These are phyloP conservation scores for Claviceps paspali DNA, from an alignment of 2,329 filamentous ascomycete species.

Conservation along the genomic window DNA sequence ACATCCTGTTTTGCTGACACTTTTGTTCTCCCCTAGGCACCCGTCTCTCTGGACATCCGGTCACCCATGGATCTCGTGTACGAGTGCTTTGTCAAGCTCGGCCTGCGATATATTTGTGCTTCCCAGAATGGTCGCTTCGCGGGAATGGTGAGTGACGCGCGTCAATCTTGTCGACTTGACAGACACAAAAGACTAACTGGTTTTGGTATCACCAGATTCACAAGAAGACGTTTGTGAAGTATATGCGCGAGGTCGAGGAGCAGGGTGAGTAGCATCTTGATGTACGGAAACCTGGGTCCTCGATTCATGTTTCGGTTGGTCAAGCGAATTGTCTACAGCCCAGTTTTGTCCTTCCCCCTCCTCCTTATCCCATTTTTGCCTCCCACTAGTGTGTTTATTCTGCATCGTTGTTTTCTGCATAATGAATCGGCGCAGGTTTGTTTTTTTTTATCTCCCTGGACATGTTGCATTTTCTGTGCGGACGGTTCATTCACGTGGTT, in stretches of 20 bases:
- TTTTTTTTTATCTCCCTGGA: not conserved
- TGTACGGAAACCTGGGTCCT: no score
- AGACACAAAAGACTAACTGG: no score
- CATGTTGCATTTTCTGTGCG: no score
- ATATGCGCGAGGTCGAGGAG: conserved; percentile 70
- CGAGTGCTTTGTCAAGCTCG: conserved; percentile 90
- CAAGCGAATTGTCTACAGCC: not conserved
- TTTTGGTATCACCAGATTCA: conserved; percentile 65
- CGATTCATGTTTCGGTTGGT: not conserved
- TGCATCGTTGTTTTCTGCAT: not conserved
- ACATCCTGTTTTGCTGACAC: conserved; percentile 7
- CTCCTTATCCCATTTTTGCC: not conserved
- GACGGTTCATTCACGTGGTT: no score
- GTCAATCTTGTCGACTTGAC: no score
- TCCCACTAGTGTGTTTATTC: no score
- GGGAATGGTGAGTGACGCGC: conserved; percentile 72
- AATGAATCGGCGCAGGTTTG: not conserved
- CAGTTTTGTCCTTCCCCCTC: no score
- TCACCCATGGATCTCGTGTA: conserved; percentile 92
- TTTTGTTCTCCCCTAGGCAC: conserved; percentile 40
- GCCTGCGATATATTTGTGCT: conserved; percentile 83
- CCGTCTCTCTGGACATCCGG: conserved; percentile 72
- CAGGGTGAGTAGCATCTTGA: conserved; percentile 10
- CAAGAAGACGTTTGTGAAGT: conserved; percentile 94
- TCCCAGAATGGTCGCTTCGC: conserved; percentile 70